phyloP scores from a whole-genome alignment of 257 asterid species.

The Lycium barbarum region DNA sequence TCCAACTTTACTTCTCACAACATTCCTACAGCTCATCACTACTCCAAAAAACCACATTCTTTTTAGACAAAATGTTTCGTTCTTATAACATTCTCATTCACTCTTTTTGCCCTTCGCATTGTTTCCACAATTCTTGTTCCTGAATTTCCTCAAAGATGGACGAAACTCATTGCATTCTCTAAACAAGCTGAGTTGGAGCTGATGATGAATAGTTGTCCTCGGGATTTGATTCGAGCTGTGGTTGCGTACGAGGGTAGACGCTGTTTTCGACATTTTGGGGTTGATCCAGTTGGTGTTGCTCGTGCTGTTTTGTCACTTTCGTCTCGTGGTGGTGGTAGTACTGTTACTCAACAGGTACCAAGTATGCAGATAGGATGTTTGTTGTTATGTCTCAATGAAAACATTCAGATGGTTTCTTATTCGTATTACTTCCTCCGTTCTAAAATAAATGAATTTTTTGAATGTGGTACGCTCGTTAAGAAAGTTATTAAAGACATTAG shows the following conservation, averaged over 20 bases:
- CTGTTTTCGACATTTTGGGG: constrained; percentile 43
- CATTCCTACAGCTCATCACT: neutral
- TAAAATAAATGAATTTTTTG: no score
- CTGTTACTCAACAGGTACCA: constrained; percentile 44
- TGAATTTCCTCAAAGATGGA: constrained; percentile 45
- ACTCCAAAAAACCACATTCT: constrained; percentile 24
- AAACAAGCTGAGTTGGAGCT: constrained; percentile 41
- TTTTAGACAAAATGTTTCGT: constrained; percentile 32
- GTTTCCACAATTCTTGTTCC: constrained; percentile 40
- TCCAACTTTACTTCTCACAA: constrained; percentile 32
- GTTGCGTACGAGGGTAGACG: constrained; percentile 48
- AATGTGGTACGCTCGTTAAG: no score
- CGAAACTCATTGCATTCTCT: constrained; percentile 37
- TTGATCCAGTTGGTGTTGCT: constrained; percentile 44
- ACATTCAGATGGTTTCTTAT: neutral
- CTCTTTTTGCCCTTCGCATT: constrained; percentile 41
- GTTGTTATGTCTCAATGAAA: constrained; percentile 42
- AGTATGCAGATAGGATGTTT: constrained; percentile 25
- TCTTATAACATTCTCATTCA: constrained; percentile 40
- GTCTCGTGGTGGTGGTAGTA: constrained; percentile 50
- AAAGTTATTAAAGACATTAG: no score
- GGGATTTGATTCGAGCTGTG: constrained; percentile 42
- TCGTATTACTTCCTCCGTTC: no score
- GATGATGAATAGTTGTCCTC: constrained; percentile 35
- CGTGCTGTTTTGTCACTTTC: constrained; percentile 45